Evolutionary conservation across 495 filamentous ascomycete genomes (phyloP), one percentile per base, ranked within the genome.

Genomic region (Sordaria brevicollis): DNA sequence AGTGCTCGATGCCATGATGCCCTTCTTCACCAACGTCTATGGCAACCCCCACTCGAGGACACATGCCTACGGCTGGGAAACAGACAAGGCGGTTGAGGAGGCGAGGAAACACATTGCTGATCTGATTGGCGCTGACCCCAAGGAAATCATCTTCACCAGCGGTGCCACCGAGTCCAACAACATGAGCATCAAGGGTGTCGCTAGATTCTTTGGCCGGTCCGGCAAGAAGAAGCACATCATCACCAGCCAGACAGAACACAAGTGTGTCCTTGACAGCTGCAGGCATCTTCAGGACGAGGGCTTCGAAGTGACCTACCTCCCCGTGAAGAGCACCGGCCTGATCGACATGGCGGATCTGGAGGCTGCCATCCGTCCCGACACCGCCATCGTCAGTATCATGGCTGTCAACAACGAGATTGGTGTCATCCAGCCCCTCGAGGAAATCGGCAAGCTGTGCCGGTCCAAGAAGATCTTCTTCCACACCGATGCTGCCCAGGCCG

Each of bases 391-490:
- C 75, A 97, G 92, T 79, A 92, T 99, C 78, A 99, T 99, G 95
- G 89, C 96, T 1, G 96, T 99, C 41, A 99, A 99, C 85, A 99
- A 99, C 79, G 95, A 99, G 81, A 98, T 98, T 74, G 95, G 95
- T 76, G 95, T 99, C 35, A 94, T 99, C 68, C 95, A 99, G 80
- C 96, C 95, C 0, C 76, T 98, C 72, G 93, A 92, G 74, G 89
- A 97, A 81, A 99, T 99, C 76, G 95, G 95, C 72, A 90, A 90
- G 81, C 81, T 99, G 25, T 99, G 95, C 82, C 89, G 94, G 43
- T 86, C 87, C 38, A 96, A 92, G 79, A 97, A 97, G 83, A 83
- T 96, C 65, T 99, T 97, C 85, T 99, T 98, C 89, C 95, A 99
- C 81, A 96, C 93, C n/a, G 95, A 99, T 80, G 95, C 81, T 34